Evolutionary conservation across 2,329 filamentous ascomycete genomes (phyloP).

Genomic region (Claviceps sp.): DNA sequence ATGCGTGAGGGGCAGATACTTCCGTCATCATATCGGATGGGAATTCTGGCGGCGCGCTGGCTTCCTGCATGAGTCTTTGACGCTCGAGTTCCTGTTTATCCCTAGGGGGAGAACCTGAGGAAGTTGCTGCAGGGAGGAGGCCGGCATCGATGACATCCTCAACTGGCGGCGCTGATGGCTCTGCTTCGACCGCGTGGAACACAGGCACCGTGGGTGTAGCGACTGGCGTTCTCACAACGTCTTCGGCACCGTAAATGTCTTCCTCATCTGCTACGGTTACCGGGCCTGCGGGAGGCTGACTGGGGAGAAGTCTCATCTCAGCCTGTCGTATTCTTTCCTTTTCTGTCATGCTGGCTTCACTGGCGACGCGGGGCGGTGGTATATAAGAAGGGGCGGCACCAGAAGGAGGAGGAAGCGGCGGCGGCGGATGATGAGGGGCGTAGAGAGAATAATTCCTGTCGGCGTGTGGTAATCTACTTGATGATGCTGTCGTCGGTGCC

Average conservation of each 20-base stretch:
- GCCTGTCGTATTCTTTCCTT: constrained; percentile 69
- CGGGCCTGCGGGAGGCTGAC: constrained; percentile 42
- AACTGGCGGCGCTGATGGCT: constrained; percentile 29
- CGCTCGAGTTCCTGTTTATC: constrained; percentile 73
- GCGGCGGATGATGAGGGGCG: neutral
- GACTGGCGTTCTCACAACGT: constrained; percentile 17
- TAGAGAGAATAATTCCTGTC: constrained; percentile 8
- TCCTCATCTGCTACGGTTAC: constrained; percentile 33
- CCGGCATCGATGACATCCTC: constrained; percentile 27
- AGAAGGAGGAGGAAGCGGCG: neutral
- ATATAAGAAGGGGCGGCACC: constrained; percentile 33
- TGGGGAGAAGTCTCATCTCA: constrained; percentile 69
- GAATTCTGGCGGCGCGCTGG: constrained; percentile 48
- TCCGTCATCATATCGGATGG: constrained; percentile 34
- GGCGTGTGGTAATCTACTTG: constrained; percentile 4
- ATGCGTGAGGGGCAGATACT: constrained; percentile 4
- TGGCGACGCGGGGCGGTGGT: constrained; percentile 44
- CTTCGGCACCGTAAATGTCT: constrained; percentile 35
- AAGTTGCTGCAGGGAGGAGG: constrained; percentile 18
- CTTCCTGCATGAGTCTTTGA: constrained; percentile 46
- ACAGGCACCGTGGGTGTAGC: constrained; percentile 7
- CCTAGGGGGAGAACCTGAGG: constrained; percentile 18
- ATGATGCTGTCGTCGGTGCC: neutral
- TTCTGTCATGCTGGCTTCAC: constrained; percentile 56
- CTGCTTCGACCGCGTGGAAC: constrained; percentile 9